Evolutionary conservation across 2,329 filamentous ascomycete genomes (phyloP), one percentile per base, ranked within the genome.

Genomic region (Trichoderma hamatum): DNA sequence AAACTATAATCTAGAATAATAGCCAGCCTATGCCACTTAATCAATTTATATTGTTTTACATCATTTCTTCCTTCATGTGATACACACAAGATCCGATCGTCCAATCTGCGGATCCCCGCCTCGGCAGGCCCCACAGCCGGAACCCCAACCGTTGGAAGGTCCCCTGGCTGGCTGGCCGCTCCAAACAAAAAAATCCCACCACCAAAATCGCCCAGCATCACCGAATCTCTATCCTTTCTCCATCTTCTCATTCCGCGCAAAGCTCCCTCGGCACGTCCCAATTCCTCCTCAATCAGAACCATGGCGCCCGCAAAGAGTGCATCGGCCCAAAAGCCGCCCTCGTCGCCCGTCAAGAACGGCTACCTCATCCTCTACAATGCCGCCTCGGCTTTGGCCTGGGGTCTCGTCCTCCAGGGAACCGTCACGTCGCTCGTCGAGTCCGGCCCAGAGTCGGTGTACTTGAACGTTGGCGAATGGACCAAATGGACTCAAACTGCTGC

Each of bases 351-450:
- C 71, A 89, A 88, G 78, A 85, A 82, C 68, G 83, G 82, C 76
- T 97, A 97, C 82, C 88, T 98, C 66, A 85, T 94, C 76, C 82
- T 89, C 74, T 99, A 98, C 87, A 98, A 98, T 82, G 85, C 89
- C 75, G 77, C 90, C 72, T 96, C 90, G 65, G 88, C 93, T 70
- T 78, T 89, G 26, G 87, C 95, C 65, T 99, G 96, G 96, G 81
- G 86, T 51, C 87, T 88, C 21, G 89, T 97, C 66, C 87, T 97
- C 51, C 86, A 87, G 67, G 88, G 92, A 70, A 90, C 92, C 3
- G 75, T 89, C 30, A 72, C 79, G 32, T 80, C 89, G 67, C 84
- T 91, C 26, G 77, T 84, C 26, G 74, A 84, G 28, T 79, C 82
- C n/a, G 86, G 88, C 10, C 86, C 88, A 66, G 81, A 82, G 19